A percentile compares a stretch with the other conserved stretches of the same genome.
Conservation (phyloP, 441 rosid species). For the Iberis amara region DNA sequence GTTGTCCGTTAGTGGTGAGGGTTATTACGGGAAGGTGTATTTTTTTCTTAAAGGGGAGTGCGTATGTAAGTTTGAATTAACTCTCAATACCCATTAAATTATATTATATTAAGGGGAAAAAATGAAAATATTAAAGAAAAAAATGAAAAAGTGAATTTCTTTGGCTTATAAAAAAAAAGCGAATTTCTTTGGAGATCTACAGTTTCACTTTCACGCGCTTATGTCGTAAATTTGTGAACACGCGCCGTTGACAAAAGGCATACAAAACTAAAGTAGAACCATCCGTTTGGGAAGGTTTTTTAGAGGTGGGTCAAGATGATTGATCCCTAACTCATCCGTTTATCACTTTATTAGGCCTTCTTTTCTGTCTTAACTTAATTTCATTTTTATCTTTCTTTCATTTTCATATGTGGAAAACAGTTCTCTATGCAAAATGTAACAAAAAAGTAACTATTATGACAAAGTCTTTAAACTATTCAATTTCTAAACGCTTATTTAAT, state of each 20-base stretch:
- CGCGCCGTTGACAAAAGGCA: conserved; percentile 28
- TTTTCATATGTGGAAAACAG: too few species aligned
- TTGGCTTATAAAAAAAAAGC: background rate
- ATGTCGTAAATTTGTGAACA: background rate
- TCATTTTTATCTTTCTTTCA: too few species aligned
- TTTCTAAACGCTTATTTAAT: too few species aligned
- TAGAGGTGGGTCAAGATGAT: conserved; percentile 18
- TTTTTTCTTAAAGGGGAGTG: background rate
- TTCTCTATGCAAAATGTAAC: too few species aligned
- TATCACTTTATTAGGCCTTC: conserved; percentile 20
- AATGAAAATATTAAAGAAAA: background rate
- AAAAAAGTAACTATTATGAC: too few species aligned
- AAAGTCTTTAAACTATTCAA: too few species aligned
- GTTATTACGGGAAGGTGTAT: conserved; percentile 16
- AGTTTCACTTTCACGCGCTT: conserved; percentile 13
- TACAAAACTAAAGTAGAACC: conserved; percentile 21
- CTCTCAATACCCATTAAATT: background rate
- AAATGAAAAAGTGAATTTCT: background rate
- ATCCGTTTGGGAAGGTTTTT: conserved; percentile 18
- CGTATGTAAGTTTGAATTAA: conserved; percentile 16
- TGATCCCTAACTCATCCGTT: conserved; percentile 20
- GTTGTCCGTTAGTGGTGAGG: conserved; percentile 24
- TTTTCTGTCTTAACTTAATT: conserved; percentile 8
- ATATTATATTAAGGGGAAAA: background rate
- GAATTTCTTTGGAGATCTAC: conserved; percentile 1